Evolutionary conservation across 1,284 basidiomycete species (phyloP).

Genomic region (Stygiomarasmius scandens): DNA sequence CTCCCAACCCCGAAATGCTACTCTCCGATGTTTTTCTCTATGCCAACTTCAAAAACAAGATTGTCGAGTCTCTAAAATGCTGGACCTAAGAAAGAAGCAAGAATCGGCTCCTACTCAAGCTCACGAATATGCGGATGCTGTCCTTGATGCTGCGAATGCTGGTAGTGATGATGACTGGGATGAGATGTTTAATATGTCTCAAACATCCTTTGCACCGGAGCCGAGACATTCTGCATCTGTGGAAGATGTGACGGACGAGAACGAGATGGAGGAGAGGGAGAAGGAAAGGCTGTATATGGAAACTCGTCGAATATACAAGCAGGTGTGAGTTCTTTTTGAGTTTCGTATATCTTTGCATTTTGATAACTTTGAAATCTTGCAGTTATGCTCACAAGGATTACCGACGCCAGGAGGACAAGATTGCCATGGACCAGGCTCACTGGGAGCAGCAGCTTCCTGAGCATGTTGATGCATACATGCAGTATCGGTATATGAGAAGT

Average conservation of each 20-base stretch:
- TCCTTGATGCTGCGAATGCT: not conserved
- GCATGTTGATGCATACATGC: not conserved
- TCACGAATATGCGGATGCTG: not conserved
- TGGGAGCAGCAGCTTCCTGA: constrained; percentile 4
- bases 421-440: not conserved
- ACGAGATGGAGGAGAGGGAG: not conserved
- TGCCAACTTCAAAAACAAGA: not conserved
- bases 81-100: not conserved
- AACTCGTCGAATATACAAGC: not conserved
- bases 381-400: not conserved
- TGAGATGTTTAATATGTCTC: not conserved
- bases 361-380: not conserved
- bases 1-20: not conserved
- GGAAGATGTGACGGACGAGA: not conserved
- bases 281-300: not conserved
- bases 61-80: not conserved
- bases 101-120: not conserved
- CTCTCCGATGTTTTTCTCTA: not conserved
- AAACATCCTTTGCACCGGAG: not conserved
- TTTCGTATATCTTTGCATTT: not conserved
- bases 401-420: not conserved
- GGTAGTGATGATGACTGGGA: not conserved
- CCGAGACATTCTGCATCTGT: not conserved
- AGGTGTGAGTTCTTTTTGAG: not conserved
- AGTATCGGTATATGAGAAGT: not conserved